Base-by-base conservation (phyloP, 2,329 filamentous ascomycete species). In the Ophiostoma sp. region DNA sequence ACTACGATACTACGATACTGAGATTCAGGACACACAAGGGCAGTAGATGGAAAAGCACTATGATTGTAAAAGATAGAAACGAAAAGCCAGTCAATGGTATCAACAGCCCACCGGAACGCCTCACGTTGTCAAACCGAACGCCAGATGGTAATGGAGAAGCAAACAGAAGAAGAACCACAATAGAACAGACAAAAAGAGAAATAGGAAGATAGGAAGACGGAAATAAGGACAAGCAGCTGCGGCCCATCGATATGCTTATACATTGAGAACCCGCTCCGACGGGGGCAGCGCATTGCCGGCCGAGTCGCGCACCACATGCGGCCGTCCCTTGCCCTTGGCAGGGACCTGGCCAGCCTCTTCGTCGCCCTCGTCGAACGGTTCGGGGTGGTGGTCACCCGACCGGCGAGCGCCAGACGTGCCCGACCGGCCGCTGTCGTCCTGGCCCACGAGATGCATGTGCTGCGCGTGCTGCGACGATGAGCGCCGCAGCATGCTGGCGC, bases 231-330 rank as follows among this genome's bases (percentile, higher is more conserved):
- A 60, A 38, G 27, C 42, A 27, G 7, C n/a, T 52, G 47, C 8
- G 5, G 27, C 11, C 12, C 3, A 3, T 44, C 42, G 7, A 27
- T 1, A 27, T 27, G 49, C 27, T 36, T 62, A 41, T 41, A 18
- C 16, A 58, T 36, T 70, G 12, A 84, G 83, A 14, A 83, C 84
- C 71, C 80, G 80, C 74, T 87, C 85, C 2, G 85, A 77, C 36
- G 81, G 77, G 7, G 84, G 85, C 38, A 87, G 75, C 55, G 76
- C 75, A 67, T 85, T 78, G 52, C 85, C 84, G 18, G 81, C 81
- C 0, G 80, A 77, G 72, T 87, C 85, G 68, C 81, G 78, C 2
- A 81, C 72, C 16, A 75, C 72, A 45, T 65, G 47, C 9, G 77
- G 77, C 70, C 81, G 78, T 4, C 73, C 75, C 70, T 82, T 82